Evolutionary conservation across 371 early-diverging fungal genomes (phyloP), one percentile per base, ranked within the genome.

Genomic region (Mucor lusitanicus): DNA sequence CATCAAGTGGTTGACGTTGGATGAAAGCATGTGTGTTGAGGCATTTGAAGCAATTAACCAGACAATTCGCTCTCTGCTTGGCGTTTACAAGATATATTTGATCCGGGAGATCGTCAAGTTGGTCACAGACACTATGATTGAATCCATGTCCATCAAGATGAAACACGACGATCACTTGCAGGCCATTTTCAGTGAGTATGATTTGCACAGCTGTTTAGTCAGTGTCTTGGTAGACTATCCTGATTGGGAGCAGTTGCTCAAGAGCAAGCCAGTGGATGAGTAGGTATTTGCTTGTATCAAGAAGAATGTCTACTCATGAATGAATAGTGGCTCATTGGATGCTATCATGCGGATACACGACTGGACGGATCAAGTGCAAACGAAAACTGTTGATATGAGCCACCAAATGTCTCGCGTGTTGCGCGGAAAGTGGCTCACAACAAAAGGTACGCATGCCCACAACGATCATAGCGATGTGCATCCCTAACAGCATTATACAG

Each of bases 381-480:
- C 46, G 59, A 25, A 63, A 21, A 68, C 62, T 8, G 13, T 37
- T 7, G 25, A 32, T 17, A 9, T 61, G 37, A 61, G 60, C 19
- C n/a, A 42, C 42, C 25, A 50, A 13, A 39, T 69, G 8, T 59
- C 11, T 15, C 53, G 30, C 27, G n/a, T 69, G 7, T n/a, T 69
- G 13, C 56, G 60, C 54, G 60, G 64, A 12, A 13, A 56, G n/a
- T 70, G 70, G 70, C 33, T 65, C 35, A 54, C 46, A 53, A 30
- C 46, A 53, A 39, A 39, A 69, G 64, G 64, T 63, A 60, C 4
- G 40, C 40, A 40, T 40, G 5, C 40, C 4, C 5, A 13, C 5
- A 40, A 40, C 0, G 17, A 3, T 17, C 3, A 15, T 40, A 39
- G 11, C 0, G 4, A 15, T 6, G 17, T 17, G 9, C 40, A 40